Evolutionary conservation across 305 asterid species (phyloP), one percentile per base, ranked within the genome.

Genomic region (Rubia occidens): DNA sequence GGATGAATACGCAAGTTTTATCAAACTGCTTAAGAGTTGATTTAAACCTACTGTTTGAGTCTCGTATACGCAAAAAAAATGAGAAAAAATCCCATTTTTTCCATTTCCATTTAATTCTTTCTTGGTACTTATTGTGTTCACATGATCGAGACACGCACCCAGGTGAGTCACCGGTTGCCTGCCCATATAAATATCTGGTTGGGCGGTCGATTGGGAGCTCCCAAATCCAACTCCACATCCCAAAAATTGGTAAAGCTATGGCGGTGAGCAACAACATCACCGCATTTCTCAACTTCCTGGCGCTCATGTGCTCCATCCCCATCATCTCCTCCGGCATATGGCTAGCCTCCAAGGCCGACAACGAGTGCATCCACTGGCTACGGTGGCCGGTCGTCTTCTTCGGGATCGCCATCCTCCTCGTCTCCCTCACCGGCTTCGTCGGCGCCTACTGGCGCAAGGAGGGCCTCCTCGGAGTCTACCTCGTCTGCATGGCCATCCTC

Each of bases 341-440:
- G 97, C 84, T 91, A 0, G 90, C 97, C 42, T 82, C 89, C 0
- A 84, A 90, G 69, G 86, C 87, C 0, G 96, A 84, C 84, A 87
- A 86, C 91, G 93, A 91, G 79, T 89, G 96, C 88, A 82, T 91
- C 86, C 91, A 70, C 72, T 87, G 91, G 93, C 83, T 91, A 80
- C 90, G 96, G 0, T 91, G 97, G 97, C 96, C 95, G 0, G 82
- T 91, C 35, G 78, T 87, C 68, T 79, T 81, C 87, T 54, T 86
- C 76, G 97, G 96, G 1, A 13, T 82, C 24, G 85, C 88, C 0
- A 74, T 87, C 74, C 84, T 89, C 61, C 60, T 82, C 14, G 88
- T 89, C 40, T 70, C 91, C 47, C 78, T 89, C 45, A 53, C 87
- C 43, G 96, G 97, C 21, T 86, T 91, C 77, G 66, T 82, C 26